A percentile compares a stretch with the other conserved stretches of the same genome.
Conservation (phyloP, 352 stramenopile genomes). For the Globisporangium nunn region DNA sequence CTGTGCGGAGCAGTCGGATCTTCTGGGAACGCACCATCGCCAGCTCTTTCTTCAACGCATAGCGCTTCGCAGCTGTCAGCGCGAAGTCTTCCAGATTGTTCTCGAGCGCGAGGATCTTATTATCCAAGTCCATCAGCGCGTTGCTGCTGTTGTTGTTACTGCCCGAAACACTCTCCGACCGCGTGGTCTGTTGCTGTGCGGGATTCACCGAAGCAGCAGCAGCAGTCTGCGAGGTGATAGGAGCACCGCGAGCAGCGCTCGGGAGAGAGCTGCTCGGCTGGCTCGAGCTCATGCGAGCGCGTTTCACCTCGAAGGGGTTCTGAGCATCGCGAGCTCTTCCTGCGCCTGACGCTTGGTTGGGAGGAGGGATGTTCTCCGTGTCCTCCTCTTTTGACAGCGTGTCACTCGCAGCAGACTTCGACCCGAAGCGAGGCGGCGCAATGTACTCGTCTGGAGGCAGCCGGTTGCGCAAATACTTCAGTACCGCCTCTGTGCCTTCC, state of each 20-base stretch:
- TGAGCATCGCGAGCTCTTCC: not conserved
- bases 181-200: not conserved
- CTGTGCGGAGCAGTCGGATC: slow-evolving; percentile 50
- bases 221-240: not conserved
- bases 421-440: not conserved
- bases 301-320: slow-evolving; percentile 22
- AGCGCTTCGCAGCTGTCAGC: slow-evolving; percentile 59
- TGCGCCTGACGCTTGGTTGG: slow-evolving; percentile 11
- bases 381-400: not conserved
- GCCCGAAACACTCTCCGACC: not conserved
- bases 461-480: slow-evolving; percentile 65
- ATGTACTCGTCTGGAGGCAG: slow-evolving; percentile 24
- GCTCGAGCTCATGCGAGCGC: slow-evolving; percentile 19
- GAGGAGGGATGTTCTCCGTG: slow-evolving; percentile 11
- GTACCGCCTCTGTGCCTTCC: slow-evolving; percentile 59
- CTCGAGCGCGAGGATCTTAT: slow-evolving; percentile 45
- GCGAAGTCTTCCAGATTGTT: slow-evolving; percentile 53
- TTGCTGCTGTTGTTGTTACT: slow-evolving; percentile 23
- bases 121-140: slow-evolving; percentile 25
- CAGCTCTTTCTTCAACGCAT: slow-evolving; percentile 76
- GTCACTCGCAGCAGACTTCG: not conserved
- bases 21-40: slow-evolving; percentile 62
- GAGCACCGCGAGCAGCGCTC: not conserved
- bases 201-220: not conserved
- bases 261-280: slow-evolving; percentile 6